Evolutionary conservation across 2,329 filamentous ascomycete species (phyloP), one percentile per base, ranked within the genome.

Genomic region (Colletotrichum orchidophilum): DNA sequence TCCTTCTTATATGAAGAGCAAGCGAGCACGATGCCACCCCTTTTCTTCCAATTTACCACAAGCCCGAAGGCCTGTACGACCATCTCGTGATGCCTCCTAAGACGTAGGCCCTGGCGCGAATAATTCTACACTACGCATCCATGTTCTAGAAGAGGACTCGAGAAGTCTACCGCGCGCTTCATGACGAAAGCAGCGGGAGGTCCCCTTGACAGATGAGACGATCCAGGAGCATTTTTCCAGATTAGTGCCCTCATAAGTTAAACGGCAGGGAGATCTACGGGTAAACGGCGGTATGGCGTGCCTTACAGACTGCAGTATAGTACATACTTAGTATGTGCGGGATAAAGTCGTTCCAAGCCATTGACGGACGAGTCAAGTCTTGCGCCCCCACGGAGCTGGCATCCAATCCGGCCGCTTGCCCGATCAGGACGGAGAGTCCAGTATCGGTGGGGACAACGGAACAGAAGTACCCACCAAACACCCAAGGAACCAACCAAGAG

Each of bases 141-240:
- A 18, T 29, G 15, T 26, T 24, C 12, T 3, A 53, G 29, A 26
- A 39, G 29, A 35, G 5, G 12, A 15, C 49, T 39, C 21, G 21
- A 39, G 31, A 52, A 61, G 31, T 57, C 35, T 66, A 61, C 67
- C 67, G 63, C 67, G 63, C 67, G 67, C 55, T 70, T 70, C 62
- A 57, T 70, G 63, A 70, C 67, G 27, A 39, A 15, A 33, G 35
- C 31, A 39, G 57, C 39, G 55, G 67, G 54, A 60, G 6, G 33
- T 59, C 12, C 50, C 50, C 21, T 24, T 6, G 2, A 42, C 9
- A 57, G 31, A 57, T 39, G 29, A 60, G 55, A 55, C 46, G 55
- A 61, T 31, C 39, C 58, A 61, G 26, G 12, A 18, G 27, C 26
- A 6, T 49, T 27, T 24, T 15, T 49, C 9, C 18, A 11, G 1